Percentiles rank a stretch among this genome's conserved stretches.
Conservation (phyloP, 148 eudicot genomes). For the Polygonum aviculare region DNA sequence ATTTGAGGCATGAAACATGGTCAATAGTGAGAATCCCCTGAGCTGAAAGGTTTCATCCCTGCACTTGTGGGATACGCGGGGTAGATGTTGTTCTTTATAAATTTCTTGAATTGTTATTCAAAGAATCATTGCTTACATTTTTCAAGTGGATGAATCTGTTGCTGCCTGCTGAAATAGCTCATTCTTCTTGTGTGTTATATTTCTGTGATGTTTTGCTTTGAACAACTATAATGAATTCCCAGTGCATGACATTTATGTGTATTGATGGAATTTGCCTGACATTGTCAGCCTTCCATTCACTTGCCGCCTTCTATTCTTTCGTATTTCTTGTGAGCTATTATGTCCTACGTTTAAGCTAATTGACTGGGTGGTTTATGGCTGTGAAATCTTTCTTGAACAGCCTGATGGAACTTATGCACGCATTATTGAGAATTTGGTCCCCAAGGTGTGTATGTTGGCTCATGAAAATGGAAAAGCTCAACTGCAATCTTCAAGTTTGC, state of each 20-base stretch:
- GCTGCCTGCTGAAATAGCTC: not conserved
- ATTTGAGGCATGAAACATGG: not conserved
- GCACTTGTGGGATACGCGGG: too few relatives aligned
- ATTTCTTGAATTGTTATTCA: too few relatives aligned
- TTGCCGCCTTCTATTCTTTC: not conserved
- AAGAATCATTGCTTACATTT: not conserved
- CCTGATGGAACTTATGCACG: slow-evolving; percentile 78
- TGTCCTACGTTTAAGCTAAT: not conserved
- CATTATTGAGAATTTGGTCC: slow-evolving; percentile 50
- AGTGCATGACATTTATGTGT: not conserved
- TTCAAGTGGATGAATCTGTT: not conserved
- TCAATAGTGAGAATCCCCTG: not conserved
- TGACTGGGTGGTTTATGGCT: not conserved
- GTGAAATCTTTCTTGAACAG: slow-evolving; percentile 29
- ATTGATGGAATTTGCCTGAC: not conserved
- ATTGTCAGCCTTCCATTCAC: not conserved
- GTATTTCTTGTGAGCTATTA: not conserved
- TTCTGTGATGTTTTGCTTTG: not conserved
- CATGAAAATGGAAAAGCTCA: slow-evolving; percentile 41
- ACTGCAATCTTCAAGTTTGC: slow-evolving; percentile 61
- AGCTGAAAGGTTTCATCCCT: not conserved
- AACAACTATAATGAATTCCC: not conserved
- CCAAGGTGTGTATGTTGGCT: slow-evolving; percentile 58
- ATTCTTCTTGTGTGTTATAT: not conserved
- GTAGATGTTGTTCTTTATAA: too few relatives aligned